Evolutionary conservation across 352 stramenopile species (phyloP).

Genomic region (Phytophthora syringae): DNA sequence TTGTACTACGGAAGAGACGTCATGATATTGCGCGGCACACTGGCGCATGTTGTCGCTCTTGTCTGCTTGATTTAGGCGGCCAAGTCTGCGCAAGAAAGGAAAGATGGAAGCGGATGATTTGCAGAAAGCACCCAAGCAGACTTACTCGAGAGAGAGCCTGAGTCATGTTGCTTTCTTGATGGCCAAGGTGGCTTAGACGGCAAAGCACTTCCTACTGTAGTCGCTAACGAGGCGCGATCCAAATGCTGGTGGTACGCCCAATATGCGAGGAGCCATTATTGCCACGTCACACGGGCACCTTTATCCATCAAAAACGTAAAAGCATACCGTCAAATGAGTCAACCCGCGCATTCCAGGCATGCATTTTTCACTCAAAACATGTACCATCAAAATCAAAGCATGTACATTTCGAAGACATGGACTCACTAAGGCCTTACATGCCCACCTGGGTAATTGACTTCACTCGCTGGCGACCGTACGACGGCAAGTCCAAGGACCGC

Average conservation of each 20-base stretch:
- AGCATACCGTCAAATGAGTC: no score
- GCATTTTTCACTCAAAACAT: not conserved
- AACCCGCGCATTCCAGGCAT: no score
- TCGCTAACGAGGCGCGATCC: no score
- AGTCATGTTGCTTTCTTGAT: conserved; percentile 7
- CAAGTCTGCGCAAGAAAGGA: conserved; percentile 15
- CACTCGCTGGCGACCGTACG: conserved; percentile 31
- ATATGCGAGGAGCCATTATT: no score
- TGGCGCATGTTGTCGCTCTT: not conserved
- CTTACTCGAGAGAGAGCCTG: no score
- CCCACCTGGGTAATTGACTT: conserved; percentile 37
- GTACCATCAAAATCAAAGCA: no score
- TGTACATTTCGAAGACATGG: no score
- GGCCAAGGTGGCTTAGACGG: not conserved
- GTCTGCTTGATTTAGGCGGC: no score
- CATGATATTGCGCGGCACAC: not conserved
- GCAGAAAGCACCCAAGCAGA: conserved; percentile 18
- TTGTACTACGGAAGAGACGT: not conserved
- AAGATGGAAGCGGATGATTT: conserved; percentile 23
- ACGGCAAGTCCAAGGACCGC: conserved; percentile 22
- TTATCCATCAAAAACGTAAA: no score
- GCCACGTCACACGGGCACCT: conserved; percentile 28
- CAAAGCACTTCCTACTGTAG: no score
- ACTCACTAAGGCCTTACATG: conserved; percentile 25
- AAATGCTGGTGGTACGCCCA: conserved; percentile 9